Base-by-base conservation (phyloP, 140 eudicot genomes). In the Flaveria floridana region DNA sequence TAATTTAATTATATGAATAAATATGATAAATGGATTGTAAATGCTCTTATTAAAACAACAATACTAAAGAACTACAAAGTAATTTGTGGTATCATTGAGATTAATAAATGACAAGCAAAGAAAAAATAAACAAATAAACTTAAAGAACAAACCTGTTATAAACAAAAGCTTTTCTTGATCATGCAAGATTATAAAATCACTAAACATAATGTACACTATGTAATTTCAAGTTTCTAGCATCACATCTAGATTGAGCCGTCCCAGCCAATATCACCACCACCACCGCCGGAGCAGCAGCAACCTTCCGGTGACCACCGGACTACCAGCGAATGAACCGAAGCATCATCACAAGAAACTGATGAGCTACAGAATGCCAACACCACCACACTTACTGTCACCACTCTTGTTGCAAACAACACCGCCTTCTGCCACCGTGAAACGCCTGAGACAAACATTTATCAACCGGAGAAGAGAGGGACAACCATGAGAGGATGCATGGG, bases 161-260 rank as follows among this genome's bases (percentile, higher is more conserved):
- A 77, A 44, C 34, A 76, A 53, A 76, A 16, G 41, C 62, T 77
- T 68, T 68, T 23, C 70, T 77, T 68, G 76, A 74, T 68, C 69
- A 70, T 26, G 81, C 70, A 70, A 78, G 71, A 51, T 78, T 76
- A 69, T 59, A 78, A 46, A 70, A 70, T 58, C 56, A 76, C 59
- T 41, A 68, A 77, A 77, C 76, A 77, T 77, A 39, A 69, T 57
- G 51, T 71, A 70, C 26, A 34, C 41, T 34, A 34, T 34, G 39
- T 34, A 34, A 34, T 34, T 34, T 34, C 41, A 34, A 34, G 34
- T 73, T 56, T 78, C 78, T 78, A 78, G 78, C 82, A 78, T 72
- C 72, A 79, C 26, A 72, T 72, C 82, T 79, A 72, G 82, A 79
- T 72, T 79, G 82, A 79, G 82, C 82, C 82, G 69, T 72, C 78